A percentile compares a stretch with the other conserved stretches of the same genome.
phyloP scores from a whole-genome alignment of 495 filamentous ascomycete genomes.

The Podospora didyma region DNA sequence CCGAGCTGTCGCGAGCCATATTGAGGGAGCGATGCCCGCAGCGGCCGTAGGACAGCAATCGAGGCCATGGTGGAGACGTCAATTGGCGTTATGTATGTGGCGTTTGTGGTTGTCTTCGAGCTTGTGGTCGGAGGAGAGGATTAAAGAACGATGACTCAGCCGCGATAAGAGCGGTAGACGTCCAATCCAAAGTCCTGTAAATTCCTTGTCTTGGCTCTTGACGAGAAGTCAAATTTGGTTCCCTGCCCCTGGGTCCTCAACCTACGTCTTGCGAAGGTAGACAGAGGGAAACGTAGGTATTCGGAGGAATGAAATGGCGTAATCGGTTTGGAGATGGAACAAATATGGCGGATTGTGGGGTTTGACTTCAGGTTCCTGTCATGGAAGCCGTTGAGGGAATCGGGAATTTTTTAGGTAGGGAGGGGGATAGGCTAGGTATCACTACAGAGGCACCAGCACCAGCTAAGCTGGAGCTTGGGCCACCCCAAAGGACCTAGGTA shows the following conservation, averaged over 20 bases:
- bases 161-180: too few species aligned
- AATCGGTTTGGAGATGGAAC: too few species aligned
- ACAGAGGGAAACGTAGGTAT: too few species aligned
- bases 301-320: too few species aligned
- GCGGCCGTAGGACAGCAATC: slow-evolving; percentile 31
- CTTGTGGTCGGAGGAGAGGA: neutral
- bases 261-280: too few species aligned
- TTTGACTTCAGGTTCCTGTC: slow-evolving; percentile 5
- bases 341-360: slow-evolving; percentile 14
- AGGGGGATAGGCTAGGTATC: too few species aligned
- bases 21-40: slow-evolving; percentile 31
- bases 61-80: slow-evolving; percentile 32
- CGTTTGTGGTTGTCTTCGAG: neutral
- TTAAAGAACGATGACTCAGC: neutral
- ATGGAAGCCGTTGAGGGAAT: neutral
- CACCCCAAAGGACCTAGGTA: neutral
- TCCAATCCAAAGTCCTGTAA: too few species aligned
- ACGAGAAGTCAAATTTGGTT: too few species aligned
- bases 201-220: too few species aligned
- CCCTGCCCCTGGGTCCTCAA: too few species aligned
- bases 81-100: slow-evolving; percentile 1
- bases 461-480: too few species aligned
- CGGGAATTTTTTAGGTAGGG: neutral
- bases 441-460: too few species aligned
- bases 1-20: slow-evolving; percentile 16